Evolutionary conservation across 805 yeast genomes (phyloP).

Genomic region (Yarrowia divulgata): DNA sequence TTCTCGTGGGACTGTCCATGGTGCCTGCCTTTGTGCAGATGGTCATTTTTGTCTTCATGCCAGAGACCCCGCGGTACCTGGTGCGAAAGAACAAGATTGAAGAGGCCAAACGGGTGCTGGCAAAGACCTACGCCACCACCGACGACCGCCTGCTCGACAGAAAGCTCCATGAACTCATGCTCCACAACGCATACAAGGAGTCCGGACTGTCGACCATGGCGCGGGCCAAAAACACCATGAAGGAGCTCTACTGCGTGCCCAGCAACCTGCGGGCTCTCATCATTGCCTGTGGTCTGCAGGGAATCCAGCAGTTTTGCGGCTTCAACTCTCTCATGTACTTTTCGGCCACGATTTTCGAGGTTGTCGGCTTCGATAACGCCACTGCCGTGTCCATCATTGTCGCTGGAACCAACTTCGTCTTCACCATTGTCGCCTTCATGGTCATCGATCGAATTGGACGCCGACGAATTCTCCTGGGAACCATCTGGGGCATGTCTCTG

Average conservation of each 20-base stretch:
- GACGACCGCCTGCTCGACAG: conserved; percentile 68
- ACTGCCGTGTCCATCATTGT: conserved; percentile 94
- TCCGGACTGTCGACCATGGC: conserved; percentile 3
- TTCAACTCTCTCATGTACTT: conserved; percentile 97
- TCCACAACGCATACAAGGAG: conserved; percentile 43
- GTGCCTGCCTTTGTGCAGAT: conserved; percentile 85
- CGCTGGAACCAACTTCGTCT: conserved; percentile 92
- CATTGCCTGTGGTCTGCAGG: conserved; percentile 92
- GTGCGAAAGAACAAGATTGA: conserved; percentile 72
- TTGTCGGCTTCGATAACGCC: conserved; percentile 86
- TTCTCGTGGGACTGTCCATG: conserved; percentile 87
- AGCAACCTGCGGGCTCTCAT: conserved; percentile 86
- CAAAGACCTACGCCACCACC: conserved; percentile 67
- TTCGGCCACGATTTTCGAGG: conserved; percentile 88
- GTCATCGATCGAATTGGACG: conserved; percentile 90
- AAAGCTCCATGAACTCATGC: conserved; percentile 71
- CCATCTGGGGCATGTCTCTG: conserved; percentile 85
- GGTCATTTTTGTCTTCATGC: conserved; percentile 78
- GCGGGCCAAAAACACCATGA: conserved; percentile 47
- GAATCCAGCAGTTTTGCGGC: conserved; percentile 95
- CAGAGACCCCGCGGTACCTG: conserved; percentile 94
- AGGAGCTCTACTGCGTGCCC: conserved; percentile 50
- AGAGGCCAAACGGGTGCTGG: conserved; percentile 70
- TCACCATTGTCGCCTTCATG: conserved; percentile 84
- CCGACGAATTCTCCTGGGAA: conserved; percentile 74